These are phyloP conservation scores for Castanea mollissima DNA, from an alignment of 306 rosid species.

Conservation along the genomic window DNA sequence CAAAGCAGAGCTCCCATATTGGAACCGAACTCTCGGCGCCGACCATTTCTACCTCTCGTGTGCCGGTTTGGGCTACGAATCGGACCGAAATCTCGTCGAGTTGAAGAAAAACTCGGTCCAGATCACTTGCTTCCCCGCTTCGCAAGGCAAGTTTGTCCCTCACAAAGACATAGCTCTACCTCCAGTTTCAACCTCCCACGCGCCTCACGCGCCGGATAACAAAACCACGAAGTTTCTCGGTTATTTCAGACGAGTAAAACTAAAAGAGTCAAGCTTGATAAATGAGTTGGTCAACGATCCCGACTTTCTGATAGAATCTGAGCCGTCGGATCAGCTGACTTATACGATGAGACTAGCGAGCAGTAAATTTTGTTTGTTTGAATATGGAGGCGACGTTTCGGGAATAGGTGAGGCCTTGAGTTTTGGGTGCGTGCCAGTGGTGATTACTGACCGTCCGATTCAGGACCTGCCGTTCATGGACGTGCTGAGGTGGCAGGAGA, in stretches of 20 bases:
- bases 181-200: not conserved
- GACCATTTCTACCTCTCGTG: constrained; percentile 73
- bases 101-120: constrained; percentile 69
- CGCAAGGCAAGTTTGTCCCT: constrained; percentile 39
- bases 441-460: constrained; percentile 43
- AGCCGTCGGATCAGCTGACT: constrained; percentile 22
- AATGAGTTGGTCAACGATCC: constrained; percentile 24
- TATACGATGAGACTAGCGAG: constrained; percentile 17
- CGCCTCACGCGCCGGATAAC: constrained; percentile 17
- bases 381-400: constrained; percentile 33
- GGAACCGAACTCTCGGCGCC: constrained; percentile 85
- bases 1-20: constrained; percentile 45
- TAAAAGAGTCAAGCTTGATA: constrained; percentile 15
- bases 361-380: constrained; percentile 54
- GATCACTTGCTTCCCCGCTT: constrained; percentile 57
- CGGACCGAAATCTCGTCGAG: constrained; percentile 62
- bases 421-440: constrained; percentile 61
- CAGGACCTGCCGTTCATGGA: constrained; percentile 71
- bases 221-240: constrained; percentile 18
- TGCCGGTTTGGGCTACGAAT: constrained; percentile 21
- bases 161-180: constrained; percentile 73
- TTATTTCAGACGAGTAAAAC: constrained; percentile 23
- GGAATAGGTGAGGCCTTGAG: constrained; percentile 58
- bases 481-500: constrained; percentile 68
- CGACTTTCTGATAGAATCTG: constrained; percentile 36